phyloP scores from a whole-genome alignment of 2,329 filamentous ascomycete species.

The Penicillium sp. region DNA sequence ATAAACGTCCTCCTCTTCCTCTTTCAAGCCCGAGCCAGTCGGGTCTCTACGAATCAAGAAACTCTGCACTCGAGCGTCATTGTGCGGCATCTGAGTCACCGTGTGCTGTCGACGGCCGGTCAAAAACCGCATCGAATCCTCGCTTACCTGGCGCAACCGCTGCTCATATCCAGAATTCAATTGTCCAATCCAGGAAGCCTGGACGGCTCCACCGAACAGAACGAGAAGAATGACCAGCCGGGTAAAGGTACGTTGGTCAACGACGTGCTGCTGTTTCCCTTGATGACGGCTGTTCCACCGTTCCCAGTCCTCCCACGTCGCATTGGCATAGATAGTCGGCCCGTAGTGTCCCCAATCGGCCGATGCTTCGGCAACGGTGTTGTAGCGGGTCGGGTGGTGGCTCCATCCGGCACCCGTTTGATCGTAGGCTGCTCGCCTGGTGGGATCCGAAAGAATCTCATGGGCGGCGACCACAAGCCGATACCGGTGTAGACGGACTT shows the following conservation, averaged over 20 bases:
- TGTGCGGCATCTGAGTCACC: conserved; percentile 50
- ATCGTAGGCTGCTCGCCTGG: conserved; percentile 81
- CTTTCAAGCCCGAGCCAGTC: conserved; percentile 48
- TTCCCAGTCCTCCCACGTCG: conserved; percentile 99
- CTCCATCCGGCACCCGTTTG: conserved; percentile 78
- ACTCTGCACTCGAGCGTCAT: conserved; percentile 69
- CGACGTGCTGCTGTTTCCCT: conserved; percentile 52
- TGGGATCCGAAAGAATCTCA: conserved; percentile 79
- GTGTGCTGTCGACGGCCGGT: conserved; percentile 56
- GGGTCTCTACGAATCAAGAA: conserved; percentile 77
- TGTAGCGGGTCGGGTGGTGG: conserved; percentile 44
- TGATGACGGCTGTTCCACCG: conserved; percentile 66
- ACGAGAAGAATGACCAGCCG: conserved; percentile 70
- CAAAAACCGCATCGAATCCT: conserved; percentile 61
- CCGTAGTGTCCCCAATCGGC: conserved; percentile 70
- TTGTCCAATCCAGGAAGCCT: conserved; percentile 69
- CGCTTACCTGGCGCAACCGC: conserved; percentile 66
- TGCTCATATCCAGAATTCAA: conserved; percentile 65
- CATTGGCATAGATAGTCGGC: conserved; percentile 66
- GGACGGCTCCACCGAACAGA: conserved; percentile 69
- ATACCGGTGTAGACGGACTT: conserved; percentile 81
- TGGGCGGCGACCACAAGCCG: conserved; percentile 85
- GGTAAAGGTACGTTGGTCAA: conserved; percentile 79
- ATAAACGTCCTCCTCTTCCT: conserved; percentile 47
- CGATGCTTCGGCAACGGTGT: conserved; percentile 61